Conservation (phyloP, 2,329 filamentous ascomycete species). For the Fusarium clavum region DNA sequence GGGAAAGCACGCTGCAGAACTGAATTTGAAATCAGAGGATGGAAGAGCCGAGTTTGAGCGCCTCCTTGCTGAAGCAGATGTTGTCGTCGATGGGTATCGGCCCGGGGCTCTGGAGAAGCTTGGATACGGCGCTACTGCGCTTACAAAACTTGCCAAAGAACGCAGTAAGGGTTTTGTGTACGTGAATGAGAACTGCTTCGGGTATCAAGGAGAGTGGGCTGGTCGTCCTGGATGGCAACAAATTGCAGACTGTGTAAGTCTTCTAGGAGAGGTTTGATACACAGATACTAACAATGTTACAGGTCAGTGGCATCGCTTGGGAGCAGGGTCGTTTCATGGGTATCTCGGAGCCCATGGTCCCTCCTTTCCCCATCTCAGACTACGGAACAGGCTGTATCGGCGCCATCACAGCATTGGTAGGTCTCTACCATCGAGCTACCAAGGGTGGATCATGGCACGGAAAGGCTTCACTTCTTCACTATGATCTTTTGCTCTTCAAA, state of each 20-base stretch:
- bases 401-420: constrained; percentile 73
- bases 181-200: constrained; percentile 79
- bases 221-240: constrained; percentile 76
- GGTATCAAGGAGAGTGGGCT: constrained; percentile 69
- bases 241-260: constrained; percentile 71
- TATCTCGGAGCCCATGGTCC: constrained; percentile 71
- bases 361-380: constrained; percentile 72
- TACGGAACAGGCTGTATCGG: constrained; percentile 81
- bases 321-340: constrained; percentile 73
- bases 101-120: constrained; percentile 72
- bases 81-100: constrained; percentile 75
- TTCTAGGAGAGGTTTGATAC: fast-evolving
- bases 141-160: constrained; percentile 63
- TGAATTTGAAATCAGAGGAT: constrained; percentile 68
- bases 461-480: constrained; percentile 73
- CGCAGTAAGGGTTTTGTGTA: constrained; percentile 74
- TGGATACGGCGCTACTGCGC: constrained; percentile 69
- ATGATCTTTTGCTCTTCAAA: constrained; percentile 73
- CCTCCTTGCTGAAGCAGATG: constrained; percentile 71
- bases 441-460: constrained; percentile 75
- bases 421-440: constrained; percentile 71
- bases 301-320: constrained; percentile 68
- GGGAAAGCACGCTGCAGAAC: constrained; percentile 73
- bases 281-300: constrained; percentile 29
- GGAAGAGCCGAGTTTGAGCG: constrained; percentile 68